phyloP scores from a whole-genome alignment of 2,329 filamentous ascomycete species.

The Capronia americana region DNA sequence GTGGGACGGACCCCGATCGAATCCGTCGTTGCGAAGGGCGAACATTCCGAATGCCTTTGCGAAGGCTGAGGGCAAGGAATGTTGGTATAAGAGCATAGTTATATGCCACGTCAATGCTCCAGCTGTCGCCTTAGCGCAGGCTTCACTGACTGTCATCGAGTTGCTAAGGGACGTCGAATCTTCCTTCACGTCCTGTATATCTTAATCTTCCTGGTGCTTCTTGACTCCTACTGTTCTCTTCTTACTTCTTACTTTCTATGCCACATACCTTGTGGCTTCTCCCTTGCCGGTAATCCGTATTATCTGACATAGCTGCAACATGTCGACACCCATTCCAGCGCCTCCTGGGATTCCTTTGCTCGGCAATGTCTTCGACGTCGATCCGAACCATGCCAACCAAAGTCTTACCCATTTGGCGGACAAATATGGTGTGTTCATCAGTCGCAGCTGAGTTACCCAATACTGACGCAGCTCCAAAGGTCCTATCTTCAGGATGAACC shows the following conservation, averaged over 20 bases:
- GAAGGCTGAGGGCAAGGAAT: conserved; percentile 1
- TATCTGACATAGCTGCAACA: conserved; percentile 33
- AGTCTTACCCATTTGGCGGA: conserved; percentile 58
- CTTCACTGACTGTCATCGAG: neutral
- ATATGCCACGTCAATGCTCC: neutral
- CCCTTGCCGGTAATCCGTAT: neutral
- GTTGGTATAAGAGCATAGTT: neutral
- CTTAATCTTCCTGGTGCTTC: neutral
- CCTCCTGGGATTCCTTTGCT: conserved; percentile 59
- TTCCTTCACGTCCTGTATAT: neutral
- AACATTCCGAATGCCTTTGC: neutral
- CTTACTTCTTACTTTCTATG: neutral
- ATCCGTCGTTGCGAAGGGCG: neutral
- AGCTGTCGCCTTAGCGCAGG: neutral
- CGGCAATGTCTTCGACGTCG: conserved; percentile 60
- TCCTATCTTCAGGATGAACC: conserved; percentile 64
- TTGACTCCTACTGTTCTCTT: neutral
- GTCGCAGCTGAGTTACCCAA: neutral
- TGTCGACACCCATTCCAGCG: conserved; percentile 58
- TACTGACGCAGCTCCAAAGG: conserved; percentile 49
- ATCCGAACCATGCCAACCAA: conserved; percentile 58
- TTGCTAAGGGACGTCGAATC: neutral
- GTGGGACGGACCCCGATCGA: neutral
- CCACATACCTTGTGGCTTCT: no score
- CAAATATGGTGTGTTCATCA: conserved; percentile 51